Evolutionary conservation across 1,284 basidiomycete genomes (phyloP).

Genomic region (Prillingera fragicola): DNA sequence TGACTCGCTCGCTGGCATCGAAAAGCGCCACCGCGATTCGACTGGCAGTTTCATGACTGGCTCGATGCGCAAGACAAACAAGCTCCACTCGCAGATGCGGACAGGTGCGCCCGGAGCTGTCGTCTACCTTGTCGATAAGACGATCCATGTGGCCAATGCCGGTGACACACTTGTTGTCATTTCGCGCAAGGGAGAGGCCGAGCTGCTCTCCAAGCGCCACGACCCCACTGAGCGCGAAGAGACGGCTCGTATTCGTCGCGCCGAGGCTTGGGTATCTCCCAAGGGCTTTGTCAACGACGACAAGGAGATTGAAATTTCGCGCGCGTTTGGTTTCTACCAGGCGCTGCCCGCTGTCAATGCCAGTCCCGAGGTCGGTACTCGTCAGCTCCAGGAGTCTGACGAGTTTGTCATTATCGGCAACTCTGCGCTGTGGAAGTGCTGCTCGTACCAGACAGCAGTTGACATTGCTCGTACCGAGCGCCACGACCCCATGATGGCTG

Average conservation of each 20-base stretch:
- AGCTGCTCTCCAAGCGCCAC: slow-evolving; percentile 73
- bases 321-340: slow-evolving; percentile 91
- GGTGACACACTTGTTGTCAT: slow-evolving; percentile 87
- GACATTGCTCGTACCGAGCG: slow-evolving; percentile 86
- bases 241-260: slow-evolving; percentile 76
- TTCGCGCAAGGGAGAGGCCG: slow-evolving; percentile 70
- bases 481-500: slow-evolving; percentile 90
- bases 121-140: slow-evolving; percentile 75
- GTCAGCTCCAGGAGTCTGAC: slow-evolving; percentile 74
- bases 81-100: slow-evolving; percentile 50
- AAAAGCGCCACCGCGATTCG: slow-evolving; percentile 61
- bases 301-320: slow-evolving; percentile 74
- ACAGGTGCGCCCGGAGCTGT: slow-evolving; percentile 84
- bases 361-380: slow-evolving; percentile 67
- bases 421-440: slow-evolving; percentile 85
- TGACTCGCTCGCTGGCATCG: slow-evolving; percentile 54
- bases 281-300: slow-evolving; percentile 84
- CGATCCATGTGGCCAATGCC: slow-evolving; percentile 82
- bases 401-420: slow-evolving; percentile 98
- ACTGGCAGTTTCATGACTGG: slow-evolving; percentile 51
- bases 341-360: slow-evolving; percentile 88
- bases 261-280: slow-evolving; percentile 96
- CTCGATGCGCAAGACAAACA: slow-evolving; percentile 8
- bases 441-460: slow-evolving; percentile 92
- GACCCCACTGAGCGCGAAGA: slow-evolving; percentile 86